Percentiles rank a stretch among this genome's conserved stretches.
These are phyloP conservation scores for Pilasporangium apinafurcum DNA, from an alignment of 352 stramenopile species.

Conservation along the genomic window DNA sequence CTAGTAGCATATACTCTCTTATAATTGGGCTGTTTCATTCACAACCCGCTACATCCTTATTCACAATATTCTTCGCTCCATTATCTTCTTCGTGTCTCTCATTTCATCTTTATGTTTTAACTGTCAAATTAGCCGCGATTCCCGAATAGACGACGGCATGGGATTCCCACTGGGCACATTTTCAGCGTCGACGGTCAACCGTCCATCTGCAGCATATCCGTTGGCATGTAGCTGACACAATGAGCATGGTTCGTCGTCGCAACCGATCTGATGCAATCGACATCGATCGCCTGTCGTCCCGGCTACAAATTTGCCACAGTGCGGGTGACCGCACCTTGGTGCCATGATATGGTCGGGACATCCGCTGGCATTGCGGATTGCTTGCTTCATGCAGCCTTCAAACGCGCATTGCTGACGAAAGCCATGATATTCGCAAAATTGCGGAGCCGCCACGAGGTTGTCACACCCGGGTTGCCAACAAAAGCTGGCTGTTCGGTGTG, in stretches of 20 bases:
- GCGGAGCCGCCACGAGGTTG: conserved; percentile 37
- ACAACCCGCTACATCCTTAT: too few relatives aligned
- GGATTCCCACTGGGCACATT: too few relatives aligned
- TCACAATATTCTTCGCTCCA: too few relatives aligned
- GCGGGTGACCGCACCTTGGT: conserved; percentile 39
- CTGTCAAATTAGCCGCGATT: too few relatives aligned
- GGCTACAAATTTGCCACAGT: conserved; percentile 62
- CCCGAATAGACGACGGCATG: too few relatives aligned
- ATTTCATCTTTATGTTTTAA: too few relatives aligned
- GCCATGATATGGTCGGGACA: conserved; percentile 39
- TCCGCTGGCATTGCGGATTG: conserved; percentile 22
- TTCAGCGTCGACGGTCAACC: neutral
- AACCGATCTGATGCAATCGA: conserved; percentile 43
- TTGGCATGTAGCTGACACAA: conserved; percentile 32
- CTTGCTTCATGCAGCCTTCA: conserved; percentile 40
- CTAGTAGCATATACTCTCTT: neutral
- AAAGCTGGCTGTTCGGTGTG: conserved; percentile 42
- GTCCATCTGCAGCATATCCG: neutral
- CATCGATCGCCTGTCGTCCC: conserved; percentile 19
- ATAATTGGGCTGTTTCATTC: too few relatives aligned
- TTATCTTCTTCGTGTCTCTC: too few relatives aligned
- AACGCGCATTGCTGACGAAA: conserved; percentile 49
- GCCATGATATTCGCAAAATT: conserved; percentile 55
- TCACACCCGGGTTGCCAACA: conserved; percentile 60
- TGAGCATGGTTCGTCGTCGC: conserved; percentile 37